Conservation (phyloP, 2,329 filamentous ascomycete genomes). For the Furcasterigmium sp. region DNA sequence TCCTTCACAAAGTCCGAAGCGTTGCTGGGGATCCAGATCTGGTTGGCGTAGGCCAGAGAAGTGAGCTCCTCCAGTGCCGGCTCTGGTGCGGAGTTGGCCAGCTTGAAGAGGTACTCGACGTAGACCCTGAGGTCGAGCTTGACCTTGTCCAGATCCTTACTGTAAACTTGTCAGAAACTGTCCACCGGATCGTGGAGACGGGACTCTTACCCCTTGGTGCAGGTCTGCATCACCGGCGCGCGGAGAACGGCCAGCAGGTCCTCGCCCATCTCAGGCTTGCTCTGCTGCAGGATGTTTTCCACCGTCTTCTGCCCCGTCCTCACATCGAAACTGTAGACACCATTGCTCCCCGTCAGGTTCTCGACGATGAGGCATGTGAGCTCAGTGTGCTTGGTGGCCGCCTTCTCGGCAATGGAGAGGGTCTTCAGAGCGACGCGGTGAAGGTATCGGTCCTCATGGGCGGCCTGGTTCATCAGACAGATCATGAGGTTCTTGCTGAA, state of each 20-base stretch:
- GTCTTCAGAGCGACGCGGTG: conserved; percentile 74
- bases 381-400: conserved; percentile 55
- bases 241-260: conserved; percentile 37
- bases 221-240: conserved; percentile 16
- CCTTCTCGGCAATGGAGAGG: conserved; percentile 63
- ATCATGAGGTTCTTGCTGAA: conserved; percentile 82
- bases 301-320: conserved; percentile 81
- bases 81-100: conserved; percentile 33
- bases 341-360: conserved; percentile 64
- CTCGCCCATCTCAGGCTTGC: conserved; percentile 51
- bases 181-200: conserved; percentile 12
- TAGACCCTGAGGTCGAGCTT: conserved; percentile 39
- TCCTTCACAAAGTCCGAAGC: conserved; percentile 30
- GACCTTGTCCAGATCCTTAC: conserved; percentile 30
- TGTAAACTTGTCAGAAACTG: conserved; percentile 21
- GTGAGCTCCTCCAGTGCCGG: conserved; percentile 47
- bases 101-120: conserved; percentile 48
- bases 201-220: conserved; percentile 20
- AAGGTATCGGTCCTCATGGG: conserved; percentile 71
- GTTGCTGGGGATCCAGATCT: conserved; percentile 20
- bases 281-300: conserved; percentile 63
- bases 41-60: conserved; percentile 48
- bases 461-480: conserved; percentile 77
- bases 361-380: conserved; percentile 57
- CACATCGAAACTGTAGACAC: conserved; percentile 77